Evolutionary conservation across 257 asterid genomes (phyloP).

Genomic region (Henckelia pumila): DNA sequence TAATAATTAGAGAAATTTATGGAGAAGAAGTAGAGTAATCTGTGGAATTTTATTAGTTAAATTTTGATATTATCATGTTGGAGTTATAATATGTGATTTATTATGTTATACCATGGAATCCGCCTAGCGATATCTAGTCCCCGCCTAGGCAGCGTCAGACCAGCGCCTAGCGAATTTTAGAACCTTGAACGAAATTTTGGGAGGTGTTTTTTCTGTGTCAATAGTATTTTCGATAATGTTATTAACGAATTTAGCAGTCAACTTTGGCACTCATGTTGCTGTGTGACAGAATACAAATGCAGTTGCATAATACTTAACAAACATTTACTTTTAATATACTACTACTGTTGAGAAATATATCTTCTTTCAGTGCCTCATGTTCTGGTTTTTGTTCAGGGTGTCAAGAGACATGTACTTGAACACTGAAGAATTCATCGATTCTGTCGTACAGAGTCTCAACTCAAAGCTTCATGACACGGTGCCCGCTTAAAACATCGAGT

Average conservation of each 20-base stretch:
- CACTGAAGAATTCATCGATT: slow-evolving; percentile 77
- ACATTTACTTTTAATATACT: neutral
- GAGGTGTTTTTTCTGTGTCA: neutral
- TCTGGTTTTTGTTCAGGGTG: slow-evolving; percentile 49
- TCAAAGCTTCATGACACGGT: slow-evolving; percentile 40
- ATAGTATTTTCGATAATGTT: too few species aligned
- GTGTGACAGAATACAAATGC: neutral
- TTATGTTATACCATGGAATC: too few species aligned
- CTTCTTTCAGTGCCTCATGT: slow-evolving; percentile 19
- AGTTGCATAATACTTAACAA: neutral
- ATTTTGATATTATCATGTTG: too few species aligned
- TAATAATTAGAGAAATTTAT: too few species aligned
- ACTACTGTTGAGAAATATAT: neutral
- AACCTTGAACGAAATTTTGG: neutral
- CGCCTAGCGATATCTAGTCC: too few species aligned
- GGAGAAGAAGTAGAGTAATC: too few species aligned
- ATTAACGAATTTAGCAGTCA: too few species aligned
- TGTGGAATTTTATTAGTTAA: too few species aligned
- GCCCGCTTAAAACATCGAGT: slow-evolving; percentile 28
- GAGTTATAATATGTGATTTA: too few species aligned
- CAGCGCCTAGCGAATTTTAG: too few species aligned
- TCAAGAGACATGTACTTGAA: slow-evolving; percentile 71
- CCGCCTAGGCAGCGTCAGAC: too few species aligned
- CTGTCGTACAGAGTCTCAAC: slow-evolving; percentile 63
- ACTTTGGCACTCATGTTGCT: neutral